Percentiles rank a stretch among this genome's conserved stretches.
phyloP scores from a whole-genome alignment of 1,139 yeast genomes.

The Debaryomyces sp. region DNA sequence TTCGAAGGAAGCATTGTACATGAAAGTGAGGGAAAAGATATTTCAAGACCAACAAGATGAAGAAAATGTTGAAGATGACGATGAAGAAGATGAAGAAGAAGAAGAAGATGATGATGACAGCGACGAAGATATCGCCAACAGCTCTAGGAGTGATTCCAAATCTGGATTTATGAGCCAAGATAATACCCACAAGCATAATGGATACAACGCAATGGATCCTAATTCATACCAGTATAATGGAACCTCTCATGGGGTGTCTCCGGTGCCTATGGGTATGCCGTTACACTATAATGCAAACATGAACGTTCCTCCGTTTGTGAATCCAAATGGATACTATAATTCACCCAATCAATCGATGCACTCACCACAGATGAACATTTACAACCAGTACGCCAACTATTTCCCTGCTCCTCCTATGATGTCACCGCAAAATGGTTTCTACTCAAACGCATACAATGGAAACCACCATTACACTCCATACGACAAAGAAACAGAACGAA shows the following conservation, averaged over 20 bases:
- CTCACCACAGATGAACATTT: constrained; percentile 4
- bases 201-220: background rate
- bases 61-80: constrained; percentile 28
- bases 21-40: constrained; percentile 47
- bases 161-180: background rate
- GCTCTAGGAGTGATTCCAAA: background rate
- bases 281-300: constrained; percentile 3
- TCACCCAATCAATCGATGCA: constrained; percentile 5
- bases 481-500: constrained; percentile 33
- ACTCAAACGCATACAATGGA: constrained; percentile 4
- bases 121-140: constrained; percentile 2
- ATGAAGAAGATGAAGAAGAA: constrained; percentile 24
- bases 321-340: constrained; percentile 6
- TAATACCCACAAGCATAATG: background rate
- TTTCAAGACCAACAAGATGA: constrained; percentile 30
- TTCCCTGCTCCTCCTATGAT: constrained; percentile 9
- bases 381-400: constrained; percentile 3
- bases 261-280: constrained; percentile 10
- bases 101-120: constrained; percentile 11
- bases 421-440: constrained; percentile 11
- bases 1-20: constrained; percentile 43
- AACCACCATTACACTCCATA: constrained; percentile 14
- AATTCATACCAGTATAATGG: background rate
- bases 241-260: constrained; percentile 4
- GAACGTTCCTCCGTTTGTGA: constrained; percentile 6